Percentiles rank a stretch among this genome's conserved stretches.
Conservation (phyloP, 2,329 filamentous ascomycete genomes). For the Daldinia eschscholtzii region DNA sequence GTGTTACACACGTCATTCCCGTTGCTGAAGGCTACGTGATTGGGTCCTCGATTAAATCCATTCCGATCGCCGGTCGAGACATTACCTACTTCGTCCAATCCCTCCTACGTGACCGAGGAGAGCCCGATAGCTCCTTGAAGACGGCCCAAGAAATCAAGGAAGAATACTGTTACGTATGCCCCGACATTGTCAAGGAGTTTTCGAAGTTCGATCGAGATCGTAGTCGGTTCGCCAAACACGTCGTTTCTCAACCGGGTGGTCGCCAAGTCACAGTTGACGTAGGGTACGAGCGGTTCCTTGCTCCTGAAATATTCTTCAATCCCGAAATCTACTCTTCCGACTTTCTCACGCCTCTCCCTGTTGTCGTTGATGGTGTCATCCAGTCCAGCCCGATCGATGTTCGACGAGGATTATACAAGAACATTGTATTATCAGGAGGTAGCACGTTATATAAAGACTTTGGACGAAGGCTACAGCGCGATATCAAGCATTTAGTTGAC, state of each 20-base stretch:
- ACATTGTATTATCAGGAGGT: conserved; percentile 97
- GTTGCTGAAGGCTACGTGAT: conserved; percentile 99
- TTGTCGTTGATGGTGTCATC: conserved; percentile 95
- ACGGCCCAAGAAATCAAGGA: conserved; percentile 99
- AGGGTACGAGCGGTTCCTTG: conserved; percentile 97
- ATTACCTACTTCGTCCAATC: conserved; percentile 99
- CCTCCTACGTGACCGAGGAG: conserved; percentile 92
- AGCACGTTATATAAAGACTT: conserved; percentile 99
- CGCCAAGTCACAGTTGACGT: conserved; percentile 89
- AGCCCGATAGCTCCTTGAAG: conserved; percentile 96
- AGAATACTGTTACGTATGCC: conserved; percentile 97
- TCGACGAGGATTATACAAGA: conserved; percentile 97
- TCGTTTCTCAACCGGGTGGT: conserved; percentile 86
- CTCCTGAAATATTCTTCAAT: conserved; percentile 99
- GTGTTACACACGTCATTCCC: conserved; percentile 98
- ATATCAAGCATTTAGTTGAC: conserved; percentile 96
- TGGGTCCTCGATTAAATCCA: conserved; percentile 98
- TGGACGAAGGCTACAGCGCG: conserved; percentile 92
- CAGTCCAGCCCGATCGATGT: conserved; percentile 98
- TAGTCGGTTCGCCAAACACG: conserved; percentile 90
- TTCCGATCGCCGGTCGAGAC: conserved; percentile 96
- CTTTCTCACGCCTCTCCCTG: conserved; percentile 94
- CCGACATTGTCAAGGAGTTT: conserved; percentile 99
- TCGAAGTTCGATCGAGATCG: conserved; percentile 93
- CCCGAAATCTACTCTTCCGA: conserved; percentile 99